Evolutionary conservation across 2,329 filamentous ascomycete species (phyloP).

Genomic region (Alternaria ventricosa): DNA sequence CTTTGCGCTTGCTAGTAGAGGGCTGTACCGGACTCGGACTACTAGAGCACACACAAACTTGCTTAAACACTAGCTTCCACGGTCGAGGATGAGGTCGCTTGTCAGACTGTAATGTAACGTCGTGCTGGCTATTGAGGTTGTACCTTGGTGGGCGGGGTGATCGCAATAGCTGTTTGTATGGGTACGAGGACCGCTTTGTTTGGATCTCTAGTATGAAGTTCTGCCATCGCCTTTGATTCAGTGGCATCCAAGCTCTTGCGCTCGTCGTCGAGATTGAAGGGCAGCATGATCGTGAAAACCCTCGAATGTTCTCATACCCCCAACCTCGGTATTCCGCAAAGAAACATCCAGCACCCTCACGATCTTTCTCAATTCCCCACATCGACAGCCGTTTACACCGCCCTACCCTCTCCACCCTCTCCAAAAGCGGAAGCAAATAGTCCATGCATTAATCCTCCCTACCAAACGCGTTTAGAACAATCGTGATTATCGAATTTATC

Average conservation of each 20-base stretch:
- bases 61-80: background rate
- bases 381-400: background rate
- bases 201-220: background rate
- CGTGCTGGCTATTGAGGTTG: background rate
- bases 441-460: background rate
- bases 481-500: conserved; percentile 1
- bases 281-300: background rate
- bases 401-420: background rate
- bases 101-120: background rate
- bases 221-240: background rate
- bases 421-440: background rate
- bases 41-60: background rate
- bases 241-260: background rate
- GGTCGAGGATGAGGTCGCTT: background rate
- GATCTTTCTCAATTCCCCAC: background rate
- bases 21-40: background rate
- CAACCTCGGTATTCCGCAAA: background rate
- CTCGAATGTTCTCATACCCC: background rate
- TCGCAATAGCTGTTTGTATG: background rate
- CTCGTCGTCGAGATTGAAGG: background rate
- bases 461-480: background rate
- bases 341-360: background rate
- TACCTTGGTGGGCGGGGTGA: background rate
- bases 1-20: background rate
- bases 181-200: background rate